Percentiles rank a stretch among this genome's conserved stretches.
Evolutionary conservation across 352 stramenopile genomes (phyloP).

Genomic region (Globisporangium megalacanthum): DNA sequence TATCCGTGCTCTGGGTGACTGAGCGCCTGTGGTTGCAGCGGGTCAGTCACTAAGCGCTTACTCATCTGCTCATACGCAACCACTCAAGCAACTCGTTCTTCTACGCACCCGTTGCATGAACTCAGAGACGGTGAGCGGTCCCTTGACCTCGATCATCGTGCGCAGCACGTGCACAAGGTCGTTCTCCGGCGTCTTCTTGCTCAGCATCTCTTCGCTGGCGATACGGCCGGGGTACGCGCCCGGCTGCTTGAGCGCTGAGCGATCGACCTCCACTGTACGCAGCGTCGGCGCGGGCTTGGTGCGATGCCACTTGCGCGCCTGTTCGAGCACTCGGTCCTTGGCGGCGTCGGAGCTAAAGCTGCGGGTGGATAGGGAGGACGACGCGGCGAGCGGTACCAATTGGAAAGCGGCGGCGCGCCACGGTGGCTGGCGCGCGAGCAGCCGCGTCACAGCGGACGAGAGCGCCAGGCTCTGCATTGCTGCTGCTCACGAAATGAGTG

Average conservation of each 20-base stretch:
- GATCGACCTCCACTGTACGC: constrained; percentile 58
- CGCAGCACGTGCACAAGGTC: constrained; percentile 72
- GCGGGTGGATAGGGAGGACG: not conserved
- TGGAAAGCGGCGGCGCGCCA: not conserved
- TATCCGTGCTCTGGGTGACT: constrained; percentile 92
- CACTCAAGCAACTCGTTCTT: not conserved
- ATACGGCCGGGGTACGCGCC: constrained; percentile 19
- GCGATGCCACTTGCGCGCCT: constrained; percentile 57
- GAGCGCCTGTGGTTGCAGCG: constrained; percentile 38
- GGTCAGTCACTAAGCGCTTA: not conserved
- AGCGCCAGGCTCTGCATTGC: not conserved
- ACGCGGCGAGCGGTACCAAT: not conserved
- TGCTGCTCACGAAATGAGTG: not conserved
- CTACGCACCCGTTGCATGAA: constrained; percentile 85
- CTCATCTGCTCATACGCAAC: not conserved
- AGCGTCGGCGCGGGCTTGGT: constrained; percentile 45
- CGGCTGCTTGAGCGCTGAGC: constrained; percentile 66
- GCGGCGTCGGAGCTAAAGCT: constrained; percentile 16
- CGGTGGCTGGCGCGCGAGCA: not conserved
- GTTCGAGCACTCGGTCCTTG: constrained; percentile 22
- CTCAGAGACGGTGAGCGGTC: constrained; percentile 92
- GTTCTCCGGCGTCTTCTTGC: constrained; percentile 62
- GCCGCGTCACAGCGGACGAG: not conserved
- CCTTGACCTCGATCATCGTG: constrained; percentile 90
- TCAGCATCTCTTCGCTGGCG: constrained; percentile 17